Evolutionary conservation across 371 early-diverging fungal genomes (phyloP).

Genomic region (Lichtheimia corymbifera): DNA sequence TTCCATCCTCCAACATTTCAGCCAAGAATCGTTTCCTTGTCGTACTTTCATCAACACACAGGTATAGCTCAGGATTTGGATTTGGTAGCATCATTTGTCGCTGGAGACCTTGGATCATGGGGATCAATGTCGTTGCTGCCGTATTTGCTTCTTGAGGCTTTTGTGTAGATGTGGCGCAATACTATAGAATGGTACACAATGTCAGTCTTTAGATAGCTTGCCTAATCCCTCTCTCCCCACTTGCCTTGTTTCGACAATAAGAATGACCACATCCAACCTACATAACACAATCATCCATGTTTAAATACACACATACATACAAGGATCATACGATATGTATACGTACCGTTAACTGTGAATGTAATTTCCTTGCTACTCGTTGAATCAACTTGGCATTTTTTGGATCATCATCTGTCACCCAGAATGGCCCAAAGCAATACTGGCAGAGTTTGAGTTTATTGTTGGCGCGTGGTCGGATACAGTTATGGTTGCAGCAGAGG

Average conservation of each 20-base stretch:
- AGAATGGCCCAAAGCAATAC: conserved; percentile 84
- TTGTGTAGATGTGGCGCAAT: conserved; percentile 65
- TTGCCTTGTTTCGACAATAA: conserved; percentile 73
- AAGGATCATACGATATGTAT: too few species aligned
- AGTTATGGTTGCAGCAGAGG: conserved; percentile 76
- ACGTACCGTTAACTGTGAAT: conserved; percentile 67
- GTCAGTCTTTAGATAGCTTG: neutral
- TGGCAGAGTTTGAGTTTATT: conserved; percentile 71
- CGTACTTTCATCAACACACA: conserved; percentile 72
- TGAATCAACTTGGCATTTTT: conserved; percentile 72
- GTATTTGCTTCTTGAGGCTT: conserved; percentile 65
- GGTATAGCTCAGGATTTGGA: conserved; percentile 43
- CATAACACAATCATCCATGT: neutral
- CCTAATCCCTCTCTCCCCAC: neutral
- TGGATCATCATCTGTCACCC: conserved; percentile 79
- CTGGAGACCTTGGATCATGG: conserved; percentile 48
- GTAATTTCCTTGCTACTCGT: conserved; percentile 71
- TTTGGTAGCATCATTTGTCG: conserved; percentile 24
- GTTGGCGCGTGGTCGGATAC: conserved; percentile 52
- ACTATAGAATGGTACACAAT: conserved; percentile 17
- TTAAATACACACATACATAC: too few species aligned
- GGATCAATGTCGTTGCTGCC: conserved; percentile 64
- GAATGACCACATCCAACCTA: conserved; percentile 67
- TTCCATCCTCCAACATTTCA: conserved; percentile 41
- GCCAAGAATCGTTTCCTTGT: conserved; percentile 56